phyloP scores from a whole-genome alignment of 2,329 filamentous ascomycete genomes.

The Colletotrichum sp. region DNA sequence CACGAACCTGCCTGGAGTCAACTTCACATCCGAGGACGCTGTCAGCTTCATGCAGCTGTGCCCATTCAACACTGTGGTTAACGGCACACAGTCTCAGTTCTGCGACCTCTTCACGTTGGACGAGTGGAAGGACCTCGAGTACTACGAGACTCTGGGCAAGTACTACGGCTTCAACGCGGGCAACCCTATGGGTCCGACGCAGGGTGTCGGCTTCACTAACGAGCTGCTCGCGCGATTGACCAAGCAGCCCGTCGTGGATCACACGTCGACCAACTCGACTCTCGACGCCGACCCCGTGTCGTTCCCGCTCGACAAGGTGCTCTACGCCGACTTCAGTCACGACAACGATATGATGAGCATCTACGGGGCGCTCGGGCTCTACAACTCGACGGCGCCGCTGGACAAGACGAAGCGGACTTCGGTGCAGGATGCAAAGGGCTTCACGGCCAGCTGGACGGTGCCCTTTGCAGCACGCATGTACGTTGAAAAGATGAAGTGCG shows the following conservation, averaged over 20 bases:
- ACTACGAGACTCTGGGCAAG: constrained; percentile 80
- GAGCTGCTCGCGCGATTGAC: constrained; percentile 86
- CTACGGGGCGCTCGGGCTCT: constrained; percentile 79
- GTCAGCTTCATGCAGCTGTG: constrained; percentile 87
- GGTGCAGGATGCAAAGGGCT: constrained; percentile 63
- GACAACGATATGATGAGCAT: constrained; percentile 86
- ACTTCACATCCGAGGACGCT: constrained; percentile 66
- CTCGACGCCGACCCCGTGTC: constrained; percentile 70
- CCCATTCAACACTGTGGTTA: constrained; percentile 80
- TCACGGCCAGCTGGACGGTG: constrained; percentile 78
- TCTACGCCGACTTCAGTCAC: constrained; percentile 93
- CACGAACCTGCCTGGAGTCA: constrained; percentile 68
- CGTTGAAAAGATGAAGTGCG: constrained; percentile 85
- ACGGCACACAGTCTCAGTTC: constrained; percentile 69
- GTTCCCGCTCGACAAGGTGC: constrained; percentile 71
- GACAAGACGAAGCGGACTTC: constrained; percentile 55
- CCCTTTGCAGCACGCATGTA: constrained; percentile 84
- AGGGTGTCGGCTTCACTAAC: constrained; percentile 87
- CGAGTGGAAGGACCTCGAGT: constrained; percentile 83
- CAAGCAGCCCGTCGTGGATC: constrained; percentile 68
- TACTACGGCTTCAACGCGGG: constrained; percentile 84
- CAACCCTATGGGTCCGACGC: constrained; percentile 79
- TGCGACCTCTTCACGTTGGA: constrained; percentile 74
- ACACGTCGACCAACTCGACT: constrained; percentile 79
- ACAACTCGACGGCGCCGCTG: constrained; percentile 66